Base-by-base conservation (phyloP, 225 moss, liverwort and hornwort genomes). In the Neckera pumila region DNA sequence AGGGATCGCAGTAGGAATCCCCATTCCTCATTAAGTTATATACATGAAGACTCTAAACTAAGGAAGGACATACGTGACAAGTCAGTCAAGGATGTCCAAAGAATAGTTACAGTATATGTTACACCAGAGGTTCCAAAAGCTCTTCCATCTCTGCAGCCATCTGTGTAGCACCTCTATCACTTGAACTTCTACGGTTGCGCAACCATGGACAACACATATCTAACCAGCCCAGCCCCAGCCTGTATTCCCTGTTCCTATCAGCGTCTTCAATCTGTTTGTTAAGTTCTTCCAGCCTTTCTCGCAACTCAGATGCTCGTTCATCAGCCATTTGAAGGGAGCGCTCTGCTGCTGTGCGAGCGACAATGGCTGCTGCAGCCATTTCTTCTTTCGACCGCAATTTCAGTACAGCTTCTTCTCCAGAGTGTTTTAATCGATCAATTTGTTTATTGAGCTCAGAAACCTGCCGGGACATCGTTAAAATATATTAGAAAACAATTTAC, bases 271-370 rank as follows among this genome's bases (percentile, higher is more conserved):
- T 83, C 84, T 95, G 97, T 81, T 91, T 94, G 86, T 91, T 96
- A 84, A 99, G 89, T 86, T 97, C 97, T 89, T 97, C 99, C 78
- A 99, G 90, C 90, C 97, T 96, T 53, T 95, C 91, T 80, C 99
- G 95, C 91, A 96, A 90, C 78, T 97, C 99, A 66, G 94, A 87
- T 56, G 95, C 97, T 60, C 97, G 92, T 92, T 99, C 99, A 90
- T 99, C 99, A 45, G 99, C 96, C 92, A 97, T 96, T 89, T 96
- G 95, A 81, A 97, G 96, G 45, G 99, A 97, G 87, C 97, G 95
- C 87, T 99, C 99, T 57, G 99, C 99, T 60, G 99, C 96, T 82
- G 92, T 95, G 57, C 96, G 96, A 76, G 99, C 97, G 60, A 94
- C 93, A 85, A 93, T 97, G 43, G 99, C 99, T 88, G 99, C 97